Evolutionary conservation across 2,329 filamentous ascomycete species (phyloP).

Genomic region (Colletotrichum camelliae): DNA sequence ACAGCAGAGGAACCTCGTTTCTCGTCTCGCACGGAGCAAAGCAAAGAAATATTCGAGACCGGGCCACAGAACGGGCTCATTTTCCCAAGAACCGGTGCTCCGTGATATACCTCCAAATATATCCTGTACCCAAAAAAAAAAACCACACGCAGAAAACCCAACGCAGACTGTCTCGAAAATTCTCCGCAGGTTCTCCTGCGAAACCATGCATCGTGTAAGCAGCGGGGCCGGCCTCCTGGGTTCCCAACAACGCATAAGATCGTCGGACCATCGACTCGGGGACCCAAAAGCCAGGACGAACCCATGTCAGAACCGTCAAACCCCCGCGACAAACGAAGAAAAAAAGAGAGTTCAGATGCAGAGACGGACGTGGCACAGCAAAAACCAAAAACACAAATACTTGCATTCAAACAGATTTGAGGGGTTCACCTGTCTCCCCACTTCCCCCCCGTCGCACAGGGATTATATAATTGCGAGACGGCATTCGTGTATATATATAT

Average conservation of each 20-base stretch:
- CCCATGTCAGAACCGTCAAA: neutral
- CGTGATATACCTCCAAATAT: neutral
- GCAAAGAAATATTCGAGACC: neutral
- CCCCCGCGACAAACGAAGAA: neutral
- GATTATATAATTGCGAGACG: neutral
- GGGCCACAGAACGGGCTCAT: neutral
- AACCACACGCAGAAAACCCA: neutral
- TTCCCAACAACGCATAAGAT: neutral
- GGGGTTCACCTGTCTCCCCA: neutral
- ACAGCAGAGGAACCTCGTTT: too few species aligned
- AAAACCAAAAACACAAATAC: neutral
- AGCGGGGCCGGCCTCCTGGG: neutral
- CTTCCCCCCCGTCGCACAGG: neutral
- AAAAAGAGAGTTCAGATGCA: neutral
- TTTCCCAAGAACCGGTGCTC: neutral
- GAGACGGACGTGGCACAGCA: neutral
- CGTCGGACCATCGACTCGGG: neutral
- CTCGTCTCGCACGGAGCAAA: neutral
- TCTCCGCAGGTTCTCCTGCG: neutral
- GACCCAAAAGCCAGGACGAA: neutral
- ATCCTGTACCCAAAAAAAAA: neutral
- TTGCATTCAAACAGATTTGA: neutral
- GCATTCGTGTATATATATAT: neutral
- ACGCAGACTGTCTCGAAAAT: neutral
- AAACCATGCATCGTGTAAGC: neutral